A percentile compares a stretch with the other conserved stretches of the same genome.
Conservation (phyloP, 768 basidiomycete species). For the Suillus decipiens region DNA sequence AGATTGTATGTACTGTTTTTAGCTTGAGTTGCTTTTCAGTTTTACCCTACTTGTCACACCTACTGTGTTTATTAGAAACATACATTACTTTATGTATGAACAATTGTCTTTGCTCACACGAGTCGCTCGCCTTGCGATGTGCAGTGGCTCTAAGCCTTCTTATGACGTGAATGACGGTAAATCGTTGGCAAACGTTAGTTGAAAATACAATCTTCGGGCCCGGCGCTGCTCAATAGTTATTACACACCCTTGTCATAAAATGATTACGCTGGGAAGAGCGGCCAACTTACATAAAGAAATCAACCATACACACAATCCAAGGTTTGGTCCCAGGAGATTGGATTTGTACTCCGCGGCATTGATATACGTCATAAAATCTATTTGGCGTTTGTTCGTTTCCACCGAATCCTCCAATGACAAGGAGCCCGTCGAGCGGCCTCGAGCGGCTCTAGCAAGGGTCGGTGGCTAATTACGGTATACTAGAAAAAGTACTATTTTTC, state of each 20-base stretch:
- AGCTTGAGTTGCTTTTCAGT: neutral
- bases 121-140: neutral
- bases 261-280: constrained; percentile 12
- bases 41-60: constrained; percentile 2
- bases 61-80: neutral
- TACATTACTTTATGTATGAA: neutral
- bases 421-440: neutral
- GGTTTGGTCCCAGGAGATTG: neutral
- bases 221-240: neutral
- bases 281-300: neutral
- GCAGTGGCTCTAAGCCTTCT: neutral
- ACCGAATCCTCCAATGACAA: constrained; percentile 1
- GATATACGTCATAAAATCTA: neutral
- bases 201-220: neutral
- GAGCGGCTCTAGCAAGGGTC: constrained; percentile 5
- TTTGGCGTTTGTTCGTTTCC: constrained; percentile 4
- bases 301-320: neutral
- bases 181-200: neutral
- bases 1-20: constrained; percentile 1
- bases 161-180: neutral
- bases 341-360: neutral
- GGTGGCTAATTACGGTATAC: neutral
- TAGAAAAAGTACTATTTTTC: neutral
- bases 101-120: neutral
- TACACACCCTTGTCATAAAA: constrained; percentile 3